A percentile compares a stretch with the other conserved stretches of the same genome.
Evolutionary conservation across 176 grass and related monocot species (phyloP).

Genomic region (Elymus sibiricus): DNA sequence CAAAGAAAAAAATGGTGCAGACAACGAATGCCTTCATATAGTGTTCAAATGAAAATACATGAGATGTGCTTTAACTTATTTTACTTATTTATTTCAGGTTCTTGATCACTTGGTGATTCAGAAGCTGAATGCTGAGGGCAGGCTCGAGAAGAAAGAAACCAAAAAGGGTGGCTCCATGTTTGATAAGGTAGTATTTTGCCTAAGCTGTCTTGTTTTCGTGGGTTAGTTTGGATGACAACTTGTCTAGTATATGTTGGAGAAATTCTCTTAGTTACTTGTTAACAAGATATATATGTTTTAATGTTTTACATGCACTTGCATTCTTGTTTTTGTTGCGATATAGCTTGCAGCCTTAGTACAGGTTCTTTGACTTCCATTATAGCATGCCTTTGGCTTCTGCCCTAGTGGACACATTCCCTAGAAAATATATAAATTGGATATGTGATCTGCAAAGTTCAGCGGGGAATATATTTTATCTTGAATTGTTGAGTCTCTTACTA

Average conservation of each 20-base stretch:
- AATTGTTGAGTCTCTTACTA: background rate
- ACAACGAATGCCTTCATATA: background rate
- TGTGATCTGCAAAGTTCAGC: background rate
- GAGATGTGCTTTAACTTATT: background rate
- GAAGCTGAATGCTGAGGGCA: constrained; percentile 98
- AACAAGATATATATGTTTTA: background rate
- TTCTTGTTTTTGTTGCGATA: too few relatives aligned
- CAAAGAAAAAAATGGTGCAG: constrained; percentile 94
- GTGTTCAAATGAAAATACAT: constrained; percentile 8
- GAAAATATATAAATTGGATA: background rate
- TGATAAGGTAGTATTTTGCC: constrained; percentile 67
- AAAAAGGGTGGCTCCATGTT: constrained; percentile 96
- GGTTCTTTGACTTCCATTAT: background rate
- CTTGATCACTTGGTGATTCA: constrained; percentile 99
- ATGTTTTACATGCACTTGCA: background rate
- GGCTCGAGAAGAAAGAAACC: constrained; percentile 99
- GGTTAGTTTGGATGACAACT: background rate
- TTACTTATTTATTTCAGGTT: too few relatives aligned
- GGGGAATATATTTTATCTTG: background rate
- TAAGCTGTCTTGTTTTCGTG: background rate
- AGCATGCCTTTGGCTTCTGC: background rate
- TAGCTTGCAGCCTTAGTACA: constrained; percentile 1
- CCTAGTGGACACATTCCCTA: background rate
- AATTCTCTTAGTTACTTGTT: background rate
- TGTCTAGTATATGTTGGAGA: background rate